Conservation (phyloP, 1,284 basidiomycete genomes). For the Peniophora sp. region DNA sequence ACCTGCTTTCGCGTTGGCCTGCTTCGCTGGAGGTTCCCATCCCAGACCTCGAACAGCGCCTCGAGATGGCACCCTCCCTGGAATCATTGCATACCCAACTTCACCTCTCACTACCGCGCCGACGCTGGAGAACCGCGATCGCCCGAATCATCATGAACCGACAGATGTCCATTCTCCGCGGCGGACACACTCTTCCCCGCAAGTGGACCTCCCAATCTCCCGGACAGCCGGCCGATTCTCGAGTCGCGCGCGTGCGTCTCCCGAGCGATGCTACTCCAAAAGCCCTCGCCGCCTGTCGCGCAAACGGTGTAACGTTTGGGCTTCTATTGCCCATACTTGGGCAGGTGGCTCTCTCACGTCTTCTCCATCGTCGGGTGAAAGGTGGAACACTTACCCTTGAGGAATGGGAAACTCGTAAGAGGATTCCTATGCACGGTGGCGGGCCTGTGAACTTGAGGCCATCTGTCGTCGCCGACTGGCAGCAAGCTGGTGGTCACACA, state of each 20-base stretch:
- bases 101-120: background rate
- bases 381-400: background rate
- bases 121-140: background rate
- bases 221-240: background rate
- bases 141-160: background rate
- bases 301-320: background rate
- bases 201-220: background rate
- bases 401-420: background rate
- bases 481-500: background rate
- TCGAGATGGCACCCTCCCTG: background rate
- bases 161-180: background rate
- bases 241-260: background rate
- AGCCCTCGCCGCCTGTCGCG: background rate
- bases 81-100: background rate
- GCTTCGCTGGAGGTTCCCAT: background rate
- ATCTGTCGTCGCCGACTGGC: background rate
- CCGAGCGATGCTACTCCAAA: background rate
- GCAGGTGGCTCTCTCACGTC: background rate
- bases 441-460: background rate
- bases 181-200: background rate
- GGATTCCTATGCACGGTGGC: background rate
- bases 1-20: background rate
- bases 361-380: background rate
- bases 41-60: background rate
- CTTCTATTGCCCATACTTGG: background rate